These are phyloP conservation scores for Xylariaceae sp. DNA, from an alignment of 2,329 filamentous ascomycete genomes.

Conservation along the genomic window DNA sequence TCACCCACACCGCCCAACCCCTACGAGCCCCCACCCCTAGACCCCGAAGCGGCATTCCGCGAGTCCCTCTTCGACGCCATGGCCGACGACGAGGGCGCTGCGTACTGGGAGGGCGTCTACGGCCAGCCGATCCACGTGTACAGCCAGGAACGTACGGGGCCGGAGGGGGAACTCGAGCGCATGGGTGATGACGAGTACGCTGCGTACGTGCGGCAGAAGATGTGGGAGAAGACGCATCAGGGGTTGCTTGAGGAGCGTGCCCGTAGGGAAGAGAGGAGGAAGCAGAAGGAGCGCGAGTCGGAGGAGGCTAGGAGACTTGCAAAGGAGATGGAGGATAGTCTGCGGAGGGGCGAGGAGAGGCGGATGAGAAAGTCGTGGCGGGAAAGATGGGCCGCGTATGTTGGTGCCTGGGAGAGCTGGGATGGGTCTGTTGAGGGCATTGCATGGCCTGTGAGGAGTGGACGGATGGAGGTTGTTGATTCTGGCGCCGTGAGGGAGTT, in stretches of 20 bases:
- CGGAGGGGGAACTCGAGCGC: slow-evolving; percentile 59
- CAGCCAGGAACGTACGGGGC: slow-evolving; percentile 43
- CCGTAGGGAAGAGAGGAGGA: slow-evolving; percentile 50
- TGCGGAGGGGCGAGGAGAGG: slow-evolving; percentile 62
- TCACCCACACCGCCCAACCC: slow-evolving; percentile 46
- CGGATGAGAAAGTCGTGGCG: slow-evolving; percentile 49
- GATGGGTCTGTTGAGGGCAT: slow-evolving; percentile 39
- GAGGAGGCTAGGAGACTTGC: slow-evolving; percentile 45
- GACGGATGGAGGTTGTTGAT: slow-evolving; percentile 38
- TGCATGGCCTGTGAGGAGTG: slow-evolving; percentile 69
- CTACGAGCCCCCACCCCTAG: slow-evolving; percentile 44
- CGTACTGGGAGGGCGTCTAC: slow-evolving; percentile 95
- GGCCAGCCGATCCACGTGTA: slow-evolving; percentile 90
- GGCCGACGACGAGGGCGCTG: slow-evolving; percentile 91
- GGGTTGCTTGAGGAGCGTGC: slow-evolving; percentile 74
- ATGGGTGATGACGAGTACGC: slow-evolving; percentile 96
- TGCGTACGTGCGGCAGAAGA: slow-evolving; percentile 72
- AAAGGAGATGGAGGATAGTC: slow-evolving; percentile 62
- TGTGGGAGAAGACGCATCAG: slow-evolving; percentile 94
- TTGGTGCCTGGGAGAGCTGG: slow-evolving; percentile 55
- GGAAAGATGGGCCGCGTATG: slow-evolving; percentile 61
- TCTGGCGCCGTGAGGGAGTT: slow-evolving; percentile 43
- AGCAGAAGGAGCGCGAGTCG: slow-evolving; percentile 38
- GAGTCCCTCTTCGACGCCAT: slow-evolving; percentile 95
- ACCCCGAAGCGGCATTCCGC: slow-evolving; percentile 73